Percentiles rank a stretch among this genome's conserved stretches.
Conservation (phyloP, 306 rosid genomes). For the Macrotyloma uniflorum region DNA sequence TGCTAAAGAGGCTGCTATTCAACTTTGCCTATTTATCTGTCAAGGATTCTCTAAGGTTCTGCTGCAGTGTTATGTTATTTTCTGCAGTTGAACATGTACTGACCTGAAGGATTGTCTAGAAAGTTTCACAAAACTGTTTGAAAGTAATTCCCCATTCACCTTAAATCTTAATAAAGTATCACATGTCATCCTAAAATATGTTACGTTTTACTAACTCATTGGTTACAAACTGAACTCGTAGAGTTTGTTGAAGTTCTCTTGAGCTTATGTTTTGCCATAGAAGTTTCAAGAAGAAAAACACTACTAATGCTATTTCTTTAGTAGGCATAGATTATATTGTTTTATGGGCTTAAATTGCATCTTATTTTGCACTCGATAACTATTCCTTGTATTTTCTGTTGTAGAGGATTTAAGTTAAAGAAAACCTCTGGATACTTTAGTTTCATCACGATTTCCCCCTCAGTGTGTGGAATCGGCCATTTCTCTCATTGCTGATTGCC, state of each 20-base stretch:
- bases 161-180: conserved; percentile 2
- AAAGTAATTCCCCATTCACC: not conserved
- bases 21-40: conserved; percentile 12
- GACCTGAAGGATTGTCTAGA: conserved; percentile 13
- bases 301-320: not conserved
- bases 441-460: not conserved
- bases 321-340: not conserved
- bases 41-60: conserved; percentile 12
- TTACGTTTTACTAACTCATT: not conserved
- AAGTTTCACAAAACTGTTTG: conserved; percentile 8
- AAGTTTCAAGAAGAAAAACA: not conserved
- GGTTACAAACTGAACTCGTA: conserved; percentile 8
- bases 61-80: conserved; percentile 27
- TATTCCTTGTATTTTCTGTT: not conserved
- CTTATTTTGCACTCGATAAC: not conserved
- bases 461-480: not conserved
- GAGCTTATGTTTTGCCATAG: conserved; percentile 4
- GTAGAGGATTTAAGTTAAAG: not conserved
- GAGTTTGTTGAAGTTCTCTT: not conserved
- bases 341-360: conserved; percentile 7
- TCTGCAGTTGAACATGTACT: not conserved
- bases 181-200: not conserved
- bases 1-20: not conserved
- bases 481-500: conserved; percentile 7
- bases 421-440: not conserved